A percentile compares a stretch with the other conserved stretches of the same genome.
phyloP scores from a whole-genome alignment of 495 filamentous ascomycete genomes.

The Penicillium odoratum region DNA sequence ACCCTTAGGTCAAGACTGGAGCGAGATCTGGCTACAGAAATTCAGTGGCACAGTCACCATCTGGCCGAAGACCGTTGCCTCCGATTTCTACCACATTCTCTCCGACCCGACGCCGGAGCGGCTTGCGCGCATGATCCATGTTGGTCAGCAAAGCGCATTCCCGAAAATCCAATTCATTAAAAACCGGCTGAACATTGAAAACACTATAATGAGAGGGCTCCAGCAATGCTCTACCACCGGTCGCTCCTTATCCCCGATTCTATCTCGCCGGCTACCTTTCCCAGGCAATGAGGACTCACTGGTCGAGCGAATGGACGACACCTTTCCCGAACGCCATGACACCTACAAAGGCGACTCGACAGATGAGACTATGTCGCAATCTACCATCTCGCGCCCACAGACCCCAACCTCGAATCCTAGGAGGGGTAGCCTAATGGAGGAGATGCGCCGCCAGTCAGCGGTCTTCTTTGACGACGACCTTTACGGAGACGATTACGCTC shows the following conservation, averaged over 20 bases:
- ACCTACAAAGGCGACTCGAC: conserved; percentile 26
- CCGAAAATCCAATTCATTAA: conserved; percentile 87
- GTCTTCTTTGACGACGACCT: conserved; percentile 63
- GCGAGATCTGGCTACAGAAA: conserved; percentile 89
- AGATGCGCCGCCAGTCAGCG: conserved; percentile 58
- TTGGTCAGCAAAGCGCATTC: conserved; percentile 82
- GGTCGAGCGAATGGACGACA: conserved; percentile 32
- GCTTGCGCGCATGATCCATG: conserved; percentile 82
- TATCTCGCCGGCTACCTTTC: conserved; percentile 26
- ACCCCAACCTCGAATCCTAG: conserved; percentile 22
- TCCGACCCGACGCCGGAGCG: conserved; percentile 74
- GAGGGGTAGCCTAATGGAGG: conserved; percentile 55
- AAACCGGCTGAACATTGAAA: conserved; percentile 83
- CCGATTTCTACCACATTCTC: conserved; percentile 84
- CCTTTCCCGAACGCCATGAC: conserved; percentile 31
- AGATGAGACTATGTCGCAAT: conserved; percentile 31
- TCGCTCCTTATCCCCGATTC: conserved; percentile 27
- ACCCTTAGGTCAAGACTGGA: conserved; percentile 94
- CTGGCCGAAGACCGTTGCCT: conserved; percentile 74
- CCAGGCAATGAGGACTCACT: conserved; percentile 28
- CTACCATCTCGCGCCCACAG: conserved; percentile 27
- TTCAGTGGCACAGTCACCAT: conserved; percentile 95
- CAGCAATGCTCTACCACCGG: conserved; percentile 46
- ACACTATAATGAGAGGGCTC: conserved; percentile 73
- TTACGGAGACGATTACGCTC: conserved; percentile 33